Evolutionary conservation across 352 stramenopile genomes (phyloP), one percentile per base, ranked within the genome.

Genomic region (Phytophthora quininea): DNA sequence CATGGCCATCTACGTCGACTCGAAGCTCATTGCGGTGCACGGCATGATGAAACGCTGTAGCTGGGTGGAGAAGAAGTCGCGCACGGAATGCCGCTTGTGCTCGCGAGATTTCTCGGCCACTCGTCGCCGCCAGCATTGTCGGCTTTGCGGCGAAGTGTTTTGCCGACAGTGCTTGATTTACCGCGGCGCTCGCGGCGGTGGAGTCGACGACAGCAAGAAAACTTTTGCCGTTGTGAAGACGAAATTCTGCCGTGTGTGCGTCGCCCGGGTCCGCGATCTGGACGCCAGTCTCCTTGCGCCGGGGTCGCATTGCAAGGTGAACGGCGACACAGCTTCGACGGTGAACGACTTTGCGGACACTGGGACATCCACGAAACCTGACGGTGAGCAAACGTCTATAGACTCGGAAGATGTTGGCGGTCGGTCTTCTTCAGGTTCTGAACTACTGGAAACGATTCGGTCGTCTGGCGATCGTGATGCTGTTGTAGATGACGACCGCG

Each of bases 121-220:
- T 38, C 80, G 83, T n/a, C 71, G 77, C 4, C 80, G 86, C 30
- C 84, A 90, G 50, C 83, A 92, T 66, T 93, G 85, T 63, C 83
- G 85, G 1, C 57, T 93, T n/a, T 93, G 85, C 50, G 85, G 85
- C 7, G 85, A 93, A 31, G 78, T 93, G 1, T 84, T 90, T 32
- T 93, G 85, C 57, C 58, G 76, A 40, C 86, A 83, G 50, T 93
- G 85, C 54, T 59, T 83, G 37, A 48, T 91, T 31, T 73, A 77
- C 51, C 79, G 82, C 14, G 76, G 70, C 14, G 64, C 79, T 5
- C 66, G 60, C 12, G 61, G 49, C 10, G 54, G 52, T 42, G 54
- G 55, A 32, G 50, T 29, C 38, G 54, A 74, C 32, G 62, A 29
- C 65, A 33, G 42, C 3, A 19, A 62, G 15, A 64, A 56, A 54